Evolutionary conservation across 2,329 filamentous ascomycete genomes (phyloP).

Genomic region (Claviceps sp.): DNA sequence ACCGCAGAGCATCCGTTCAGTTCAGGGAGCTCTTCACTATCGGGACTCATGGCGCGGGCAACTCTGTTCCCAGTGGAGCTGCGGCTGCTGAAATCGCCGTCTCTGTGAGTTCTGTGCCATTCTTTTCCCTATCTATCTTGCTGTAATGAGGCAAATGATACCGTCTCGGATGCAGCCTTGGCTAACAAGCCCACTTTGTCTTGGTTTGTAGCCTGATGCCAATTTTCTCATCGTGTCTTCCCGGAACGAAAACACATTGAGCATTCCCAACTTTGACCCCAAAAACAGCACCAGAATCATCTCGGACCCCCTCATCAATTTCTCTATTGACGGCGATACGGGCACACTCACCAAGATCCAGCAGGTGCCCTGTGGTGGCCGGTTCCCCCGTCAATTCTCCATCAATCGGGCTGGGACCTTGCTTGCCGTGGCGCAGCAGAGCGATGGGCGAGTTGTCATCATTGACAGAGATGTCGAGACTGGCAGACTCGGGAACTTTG

Average conservation of each 20-base stretch:
- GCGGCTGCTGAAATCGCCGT: constrained; percentile 42
- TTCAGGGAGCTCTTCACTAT: constrained; percentile 34
- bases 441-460: constrained; percentile 45
- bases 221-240: constrained; percentile 55
- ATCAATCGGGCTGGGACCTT: constrained; percentile 50
- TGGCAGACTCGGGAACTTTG: constrained; percentile 39
- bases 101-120: constrained; percentile 32
- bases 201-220: constrained; percentile 34
- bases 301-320: constrained; percentile 54
- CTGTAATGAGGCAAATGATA: too few species aligned
- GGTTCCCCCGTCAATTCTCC: constrained; percentile 52
- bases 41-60: constrained; percentile 32
- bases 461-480: constrained; percentile 44
- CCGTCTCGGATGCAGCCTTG: too few species aligned
- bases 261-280: constrained; percentile 30
- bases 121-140: constrained; percentile 12
- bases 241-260: constrained; percentile 45
- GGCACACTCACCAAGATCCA: constrained; percentile 43
- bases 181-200: too few species aligned
- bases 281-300: constrained; percentile 29
- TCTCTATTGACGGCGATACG: constrained; percentile 37
- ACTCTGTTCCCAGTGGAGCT: constrained; percentile 25
- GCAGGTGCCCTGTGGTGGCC: constrained; percentile 49
- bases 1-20: constrained; percentile 27
- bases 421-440: constrained; percentile 53